Percentiles rank a stretch among this genome's conserved stretches.
These are phyloP conservation scores for Cercospora sojina DNA, from an alignment of 2,329 filamentous ascomycete genomes.

Conservation along the genomic window DNA sequence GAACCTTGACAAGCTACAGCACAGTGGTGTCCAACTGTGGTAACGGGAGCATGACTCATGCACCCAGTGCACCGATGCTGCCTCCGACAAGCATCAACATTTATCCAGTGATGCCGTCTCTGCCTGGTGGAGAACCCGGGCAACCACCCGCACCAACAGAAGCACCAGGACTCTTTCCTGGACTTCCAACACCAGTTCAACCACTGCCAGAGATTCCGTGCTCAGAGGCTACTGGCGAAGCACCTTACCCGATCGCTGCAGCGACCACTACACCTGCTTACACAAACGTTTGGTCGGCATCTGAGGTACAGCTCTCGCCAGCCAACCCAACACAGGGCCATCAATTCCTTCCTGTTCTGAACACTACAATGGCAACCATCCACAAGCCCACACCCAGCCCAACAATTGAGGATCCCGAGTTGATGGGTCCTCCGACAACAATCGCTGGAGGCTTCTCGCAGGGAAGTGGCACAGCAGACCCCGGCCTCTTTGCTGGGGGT, in stretches of 20 bases:
- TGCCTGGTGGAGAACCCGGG: neutral
- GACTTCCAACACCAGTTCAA: neutral
- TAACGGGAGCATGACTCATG: neutral
- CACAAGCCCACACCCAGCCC: neutral
- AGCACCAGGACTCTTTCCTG: neutral
- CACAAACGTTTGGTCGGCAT: neutral
- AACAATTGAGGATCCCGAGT: neutral
- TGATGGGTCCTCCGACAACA: neutral
- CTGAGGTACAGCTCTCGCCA: neutral
- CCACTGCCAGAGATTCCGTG: neutral
- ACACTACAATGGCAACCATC: constrained; percentile 4
- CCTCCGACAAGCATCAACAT: neutral
- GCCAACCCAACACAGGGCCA: neutral
- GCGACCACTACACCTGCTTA: neutral
- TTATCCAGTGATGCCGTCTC: neutral
- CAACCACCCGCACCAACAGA: neutral
- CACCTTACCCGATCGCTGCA: neutral
- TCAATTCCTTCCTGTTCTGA: neutral
- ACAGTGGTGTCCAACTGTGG: constrained; percentile 1
- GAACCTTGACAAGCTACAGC: constrained; percentile 7
- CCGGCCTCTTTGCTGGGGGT: neutral
- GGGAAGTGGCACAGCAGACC: constrained; percentile 6
- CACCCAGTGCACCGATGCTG: neutral
- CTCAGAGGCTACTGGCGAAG: constrained; percentile 3
- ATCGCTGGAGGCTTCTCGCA: neutral